These are phyloP conservation scores for Fragilariopsis cylindrus DNA, from an alignment of 108 stramenopile species.

Conservation along the genomic window DNA sequence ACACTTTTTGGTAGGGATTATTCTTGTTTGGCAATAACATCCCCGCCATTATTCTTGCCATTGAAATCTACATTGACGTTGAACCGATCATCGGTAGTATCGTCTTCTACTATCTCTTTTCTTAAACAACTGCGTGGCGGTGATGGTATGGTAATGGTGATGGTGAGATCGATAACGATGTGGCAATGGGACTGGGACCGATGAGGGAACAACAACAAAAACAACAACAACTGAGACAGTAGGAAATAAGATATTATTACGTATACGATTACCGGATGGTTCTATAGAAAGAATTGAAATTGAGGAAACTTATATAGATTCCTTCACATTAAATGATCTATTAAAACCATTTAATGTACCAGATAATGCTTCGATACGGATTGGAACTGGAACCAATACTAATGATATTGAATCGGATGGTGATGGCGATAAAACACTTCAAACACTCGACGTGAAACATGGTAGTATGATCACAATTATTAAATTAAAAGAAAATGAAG, in stretches of 20 bases:
- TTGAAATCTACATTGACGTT: too few relatives aligned
- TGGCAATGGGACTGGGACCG: too few relatives aligned
- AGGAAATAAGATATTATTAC: conserved; percentile 25
- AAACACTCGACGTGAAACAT: conserved; percentile 52
- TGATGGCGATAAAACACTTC: conserved; percentile 22
- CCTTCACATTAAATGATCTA: conserved; percentile 34
- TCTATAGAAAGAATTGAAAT: conserved; percentile 49
- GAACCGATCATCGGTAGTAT: too few relatives aligned
- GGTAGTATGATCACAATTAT: conserved; percentile 71
- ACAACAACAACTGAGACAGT: too few relatives aligned
- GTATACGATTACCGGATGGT: conserved; percentile 48
- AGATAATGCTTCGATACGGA: conserved; percentile 6
- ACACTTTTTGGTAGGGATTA: too few relatives aligned
- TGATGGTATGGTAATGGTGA: too few relatives aligned
- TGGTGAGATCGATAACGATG: too few relatives aligned
- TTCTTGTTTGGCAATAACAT: too few relatives aligned
- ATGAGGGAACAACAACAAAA: too few relatives aligned
- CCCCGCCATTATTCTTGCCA: too few relatives aligned
- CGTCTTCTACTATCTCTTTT: too few relatives aligned
- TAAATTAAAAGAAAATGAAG: background rate
- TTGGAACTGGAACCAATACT: background rate
- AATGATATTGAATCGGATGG: background rate
- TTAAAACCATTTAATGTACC: conserved; percentile 23
- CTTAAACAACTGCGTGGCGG: too few relatives aligned
- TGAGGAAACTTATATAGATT: conserved; percentile 26